phyloP scores from a whole-genome alignment of 768 basidiomycete genomes.

The Boletus rex-veris region DNA sequence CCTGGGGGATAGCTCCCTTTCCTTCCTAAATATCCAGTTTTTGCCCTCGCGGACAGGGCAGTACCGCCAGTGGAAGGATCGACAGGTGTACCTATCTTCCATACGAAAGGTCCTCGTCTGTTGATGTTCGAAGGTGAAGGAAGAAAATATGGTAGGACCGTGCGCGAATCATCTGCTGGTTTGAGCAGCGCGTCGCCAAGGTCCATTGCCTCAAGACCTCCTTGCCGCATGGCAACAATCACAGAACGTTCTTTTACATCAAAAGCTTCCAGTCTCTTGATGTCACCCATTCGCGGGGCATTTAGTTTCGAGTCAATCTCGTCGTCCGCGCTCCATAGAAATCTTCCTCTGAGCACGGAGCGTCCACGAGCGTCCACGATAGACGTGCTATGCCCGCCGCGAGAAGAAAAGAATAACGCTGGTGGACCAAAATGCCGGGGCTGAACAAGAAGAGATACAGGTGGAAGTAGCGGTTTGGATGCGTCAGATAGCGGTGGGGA shows the following conservation, averaged over 20 bases:
- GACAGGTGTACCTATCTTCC: slow-evolving; percentile 78
- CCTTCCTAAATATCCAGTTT: slow-evolving; percentile 43
- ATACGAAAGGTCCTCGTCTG: slow-evolving; percentile 71
- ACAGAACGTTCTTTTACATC: slow-evolving; percentile 74
- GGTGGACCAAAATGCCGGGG: slow-evolving; percentile 84
- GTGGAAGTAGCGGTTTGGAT: slow-evolving; percentile 57
- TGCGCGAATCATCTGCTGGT: slow-evolving; percentile 79
- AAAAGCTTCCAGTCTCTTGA: slow-evolving; percentile 80
- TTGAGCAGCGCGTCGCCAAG: slow-evolving; percentile 73
- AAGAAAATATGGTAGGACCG: slow-evolving; percentile 65
- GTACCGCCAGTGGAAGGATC: slow-evolving; percentile 39
- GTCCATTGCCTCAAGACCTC: slow-evolving; percentile 79
- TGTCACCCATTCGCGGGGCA: slow-evolving; percentile 65
- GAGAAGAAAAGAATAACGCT: slow-evolving; percentile 80
- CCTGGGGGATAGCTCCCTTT: slow-evolving; percentile 46
- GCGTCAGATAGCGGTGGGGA: slow-evolving; percentile 30
- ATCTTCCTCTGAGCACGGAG: slow-evolving; percentile 77
- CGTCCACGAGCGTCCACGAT: slow-evolving; percentile 85
- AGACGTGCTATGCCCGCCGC: slow-evolving; percentile 86
- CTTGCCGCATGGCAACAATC: slow-evolving; percentile 82
- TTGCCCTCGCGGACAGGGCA: slow-evolving; percentile 40
- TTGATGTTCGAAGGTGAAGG: slow-evolving; percentile 59
- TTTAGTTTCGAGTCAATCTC: slow-evolving; percentile 36
- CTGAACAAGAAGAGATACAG: slow-evolving; percentile 75
- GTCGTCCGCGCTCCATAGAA: slow-evolving; percentile 75